These are phyloP conservation scores for Coniochaeta sp. DNA, from an alignment of 2,329 filamentous ascomycete species.

Conservation along the genomic window DNA sequence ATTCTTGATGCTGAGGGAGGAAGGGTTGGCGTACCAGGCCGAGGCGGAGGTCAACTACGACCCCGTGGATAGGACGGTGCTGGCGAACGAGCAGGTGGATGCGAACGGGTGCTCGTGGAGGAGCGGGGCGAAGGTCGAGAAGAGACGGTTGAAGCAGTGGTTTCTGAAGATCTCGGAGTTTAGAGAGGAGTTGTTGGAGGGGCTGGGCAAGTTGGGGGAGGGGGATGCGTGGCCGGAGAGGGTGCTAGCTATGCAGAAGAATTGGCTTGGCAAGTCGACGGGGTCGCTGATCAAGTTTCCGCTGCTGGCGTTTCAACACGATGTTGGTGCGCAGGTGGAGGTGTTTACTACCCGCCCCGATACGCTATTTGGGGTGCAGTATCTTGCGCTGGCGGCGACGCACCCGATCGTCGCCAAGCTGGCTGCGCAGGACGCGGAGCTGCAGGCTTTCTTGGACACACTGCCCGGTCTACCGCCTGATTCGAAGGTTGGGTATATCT, in stretches of 20 bases:
- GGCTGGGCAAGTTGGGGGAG: slow-evolving; percentile 58
- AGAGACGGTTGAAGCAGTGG: slow-evolving; percentile 77
- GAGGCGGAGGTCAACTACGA: slow-evolving; percentile 87
- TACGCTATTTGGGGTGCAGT: slow-evolving; percentile 82
- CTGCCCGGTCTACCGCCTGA: slow-evolving; percentile 48
- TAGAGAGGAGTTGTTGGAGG: slow-evolving; percentile 63
- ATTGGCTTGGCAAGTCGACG: slow-evolving; percentile 78
- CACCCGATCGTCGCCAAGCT: slow-evolving; percentile 62
- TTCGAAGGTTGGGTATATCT: slow-evolving; percentile 60
- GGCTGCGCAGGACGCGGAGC: slow-evolving; percentile 50
- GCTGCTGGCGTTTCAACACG: slow-evolving; percentile 37
- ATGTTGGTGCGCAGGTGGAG: slow-evolving; percentile 45
- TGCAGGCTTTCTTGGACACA: slow-evolving; percentile 62
- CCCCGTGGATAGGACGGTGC: slow-evolving; percentile 79
- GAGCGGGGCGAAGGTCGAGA: slow-evolving; percentile 77
- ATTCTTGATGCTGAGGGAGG: slow-evolving; percentile 69
- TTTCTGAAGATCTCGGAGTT: slow-evolving; percentile 80
- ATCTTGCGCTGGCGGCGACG: slow-evolving; percentile 67
- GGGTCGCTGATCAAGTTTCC: slow-evolving; percentile 69
- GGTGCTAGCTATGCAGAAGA: slow-evolving; percentile 75
- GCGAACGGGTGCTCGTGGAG: slow-evolving; percentile 79
- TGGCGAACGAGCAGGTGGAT: slow-evolving; percentile 93
- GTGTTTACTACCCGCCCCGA: slow-evolving; percentile 83
- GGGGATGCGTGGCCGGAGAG: slow-evolving; percentile 71
- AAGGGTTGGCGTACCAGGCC: slow-evolving; percentile 73